Percentiles rank a stretch among this genome's conserved stretches.
These are phyloP conservation scores for Lenzites betulinus DNA, from an alignment of 768 basidiomycete genomes.

Conservation along the genomic window DNA sequence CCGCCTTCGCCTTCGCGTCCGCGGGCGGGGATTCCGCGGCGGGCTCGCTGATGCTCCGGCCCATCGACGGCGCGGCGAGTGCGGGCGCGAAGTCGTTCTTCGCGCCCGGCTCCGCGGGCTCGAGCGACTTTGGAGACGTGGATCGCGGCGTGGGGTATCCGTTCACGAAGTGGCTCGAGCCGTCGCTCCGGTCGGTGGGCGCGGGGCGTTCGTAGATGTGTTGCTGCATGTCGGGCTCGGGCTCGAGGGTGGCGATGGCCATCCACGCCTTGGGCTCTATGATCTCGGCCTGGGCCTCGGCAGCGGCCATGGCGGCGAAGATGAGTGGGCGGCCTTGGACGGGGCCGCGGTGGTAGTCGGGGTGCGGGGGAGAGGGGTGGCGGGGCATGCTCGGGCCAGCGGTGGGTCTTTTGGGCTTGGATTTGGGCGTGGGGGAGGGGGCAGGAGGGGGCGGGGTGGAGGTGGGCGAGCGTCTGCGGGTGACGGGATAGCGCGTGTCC, in stretches of 20 bases:
- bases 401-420: background rate
- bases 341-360: constrained; percentile 8
- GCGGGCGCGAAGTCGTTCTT: background rate
- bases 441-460: background rate
- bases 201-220: background rate
- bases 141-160: constrained; percentile 27
- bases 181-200: constrained; percentile 10
- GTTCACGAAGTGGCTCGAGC: constrained; percentile 20
- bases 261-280: constrained; percentile 19
- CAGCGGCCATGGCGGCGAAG: constrained; percentile 53
- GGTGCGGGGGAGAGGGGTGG: constrained; percentile 1
- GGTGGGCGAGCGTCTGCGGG: constrained; percentile 17
- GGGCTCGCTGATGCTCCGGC: constrained; percentile 1
- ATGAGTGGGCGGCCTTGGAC: constrained; percentile 59
- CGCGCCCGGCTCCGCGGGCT: background rate
- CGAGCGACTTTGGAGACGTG: constrained; percentile 18
- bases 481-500: constrained; percentile 20
- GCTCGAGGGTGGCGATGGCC: constrained; percentile 16
- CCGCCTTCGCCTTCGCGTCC: background rate
- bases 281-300: constrained; percentile 19
- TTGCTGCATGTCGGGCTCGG: background rate
- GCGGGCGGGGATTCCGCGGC: background rate
- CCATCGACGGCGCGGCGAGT: background rate
- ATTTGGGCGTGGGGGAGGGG: background rate
- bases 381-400: background rate